Base-by-base conservation (phyloP, 1,139 yeast species). In the Hyphopichia buzzinii region DNA sequence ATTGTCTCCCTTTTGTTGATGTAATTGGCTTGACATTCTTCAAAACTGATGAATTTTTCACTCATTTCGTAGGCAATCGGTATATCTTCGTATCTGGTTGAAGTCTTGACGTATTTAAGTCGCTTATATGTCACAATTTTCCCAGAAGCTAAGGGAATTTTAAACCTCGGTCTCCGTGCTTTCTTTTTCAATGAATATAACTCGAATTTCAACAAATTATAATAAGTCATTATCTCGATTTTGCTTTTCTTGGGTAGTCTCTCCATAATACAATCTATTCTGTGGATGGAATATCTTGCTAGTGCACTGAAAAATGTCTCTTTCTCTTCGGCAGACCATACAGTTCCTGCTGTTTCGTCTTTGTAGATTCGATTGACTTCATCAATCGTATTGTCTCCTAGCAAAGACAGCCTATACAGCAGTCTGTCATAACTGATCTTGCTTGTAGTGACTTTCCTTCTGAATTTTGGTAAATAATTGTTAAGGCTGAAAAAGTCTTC, bases 11-110 rank as follows among this genome's bases (percentile, higher is more conserved):
- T 46, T 17, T 42, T 34, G 2, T 48, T 38, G 3, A 66, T 48
- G 30, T 52, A 45, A 2, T 41, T 46, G 16, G 70, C 62, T 42
- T 74, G 79, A 5, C 53, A 50, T 29, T 74, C 74, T 49, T 80
- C 86, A 53, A 73, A 57, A 10, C 54, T 52, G 2, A 74, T 51
- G 54, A 73, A 78, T 15, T 58, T 57, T 14, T 63, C 64, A 40
- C 74, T 67, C 72, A 79, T 70, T 50, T 81, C 87, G 42, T 60
- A 59, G 1, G 81, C 75, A 2, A 65, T 59, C 1, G 85, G 85
- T 19, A 79, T 53, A 3, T 75, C 75, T 17, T 54, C 53, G 50
- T 68, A 64, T 7, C 54, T 50, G 11, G 70, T 48, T 30, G 64
- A 45, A 8, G 44, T 41, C 17, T 42, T 40, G 7, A 45, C 36